Base-by-base conservation (phyloP, 225 moss, liverwort and hornwort species). In the Anthoceros angustus region DNA sequence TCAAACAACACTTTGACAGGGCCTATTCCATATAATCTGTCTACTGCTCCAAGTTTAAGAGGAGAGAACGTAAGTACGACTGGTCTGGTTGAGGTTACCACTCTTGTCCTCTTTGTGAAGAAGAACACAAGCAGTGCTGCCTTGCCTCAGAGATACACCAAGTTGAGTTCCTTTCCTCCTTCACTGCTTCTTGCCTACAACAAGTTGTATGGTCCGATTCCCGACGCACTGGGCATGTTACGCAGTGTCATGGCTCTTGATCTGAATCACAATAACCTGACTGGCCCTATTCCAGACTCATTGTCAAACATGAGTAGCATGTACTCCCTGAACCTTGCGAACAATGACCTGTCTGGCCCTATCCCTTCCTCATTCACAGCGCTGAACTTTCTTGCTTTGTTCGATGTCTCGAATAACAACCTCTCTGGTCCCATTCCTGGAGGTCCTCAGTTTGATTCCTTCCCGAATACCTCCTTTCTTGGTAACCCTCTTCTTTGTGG, bases 371-470 rank as follows among this genome's bases (percentile, higher is more conserved):
- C 12, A 39, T 61, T 81, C 26, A 39, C 73, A 1, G 0, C 42
- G 2, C 70, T 78, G 24, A 2, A 5, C 6, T 70, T 41, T 45
- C 45, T 78, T 5, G 60, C 78, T 32, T 71, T 40, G 39, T 74
- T 81, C 66, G 71, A 81, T 20, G 77, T 81, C 41, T 78, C 81
- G 0, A 25, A 66, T 70, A 81, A 81, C 39, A 46, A 65, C 40
- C 67, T 81, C 9, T 65, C 63, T 5, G 81, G 81, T 41, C n/a
- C 49, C 40, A 81, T 81, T 32, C 81, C 81, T 15, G 45, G 40
- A 1, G 81, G 81, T 14, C 20, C 39, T 41, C 78, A 73, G 61
- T 78, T 81, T 55, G 21, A 12, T 8, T 7, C 69, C 11, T 81
- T 78, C 45, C 67, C 78, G 8, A 0, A 67, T 8, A 26, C 16